Base-by-base conservation (phyloP, 169 alveolate species). In the Cryptosporidium parvum region DNA sequence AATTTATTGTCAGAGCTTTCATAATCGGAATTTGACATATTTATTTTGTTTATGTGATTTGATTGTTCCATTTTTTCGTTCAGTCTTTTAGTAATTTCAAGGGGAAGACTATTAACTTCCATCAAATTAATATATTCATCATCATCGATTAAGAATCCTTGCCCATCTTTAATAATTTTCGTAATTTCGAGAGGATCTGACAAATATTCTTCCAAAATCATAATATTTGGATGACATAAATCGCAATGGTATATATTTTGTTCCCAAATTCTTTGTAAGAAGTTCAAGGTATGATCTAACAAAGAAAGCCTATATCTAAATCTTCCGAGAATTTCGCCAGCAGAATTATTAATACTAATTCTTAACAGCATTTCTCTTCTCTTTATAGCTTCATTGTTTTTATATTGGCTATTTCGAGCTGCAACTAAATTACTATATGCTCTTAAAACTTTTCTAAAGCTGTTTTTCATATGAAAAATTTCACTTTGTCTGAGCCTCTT, bases 251-350 rank as follows among this genome's bases (percentile, higher is more conserved):
- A 80, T 21, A 80, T 80, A 48, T 80, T 80, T 44, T 80, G 75
- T 16, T 80, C 89, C 89, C 89, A 80, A 62, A 80, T 44, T 62
- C 89, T 80, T 29, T 80, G 89, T 39, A 80, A 23, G 7, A 80
- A 80, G 29, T 80, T 80, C 16, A 80, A 42, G 37, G 89, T 80
- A 10, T 80, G 89, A 18, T 80, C 89, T 23, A 80, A 3, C 29
- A 80, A 29, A 12, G 80, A 62, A 21, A 80, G 59, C 67, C 89
- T 80, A 18, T 80, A 80, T 23, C 89, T 80, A 61, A 80, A 59
- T 23, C 89, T 80, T 8, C 80, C 89, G 8, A 80, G 53, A 29
- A 80, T 80, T 29, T 80, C 75, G 8, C 89, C 89, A 7, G 75
- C 75, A 21, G 89, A 59, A 48, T 80, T 80, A 44, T 80, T 80